Base-by-base conservation (phyloP, 2,329 filamentous ascomycete species). In the Epichloe sylvatica region DNA sequence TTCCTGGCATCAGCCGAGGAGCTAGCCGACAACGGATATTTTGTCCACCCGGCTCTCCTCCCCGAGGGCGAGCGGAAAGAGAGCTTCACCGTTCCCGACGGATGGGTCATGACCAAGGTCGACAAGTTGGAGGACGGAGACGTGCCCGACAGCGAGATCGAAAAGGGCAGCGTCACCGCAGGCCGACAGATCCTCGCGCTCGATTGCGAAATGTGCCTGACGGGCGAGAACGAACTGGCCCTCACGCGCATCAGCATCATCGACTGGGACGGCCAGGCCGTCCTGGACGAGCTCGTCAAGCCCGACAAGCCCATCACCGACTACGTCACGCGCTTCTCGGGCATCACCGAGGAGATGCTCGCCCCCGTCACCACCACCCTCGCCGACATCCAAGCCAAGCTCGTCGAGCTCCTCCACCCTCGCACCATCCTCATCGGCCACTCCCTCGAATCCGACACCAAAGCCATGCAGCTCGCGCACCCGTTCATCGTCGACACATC, bases 181-280 rank as follows among this genome's bases (percentile, higher is more conserved):
- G 92, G 90, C 36, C 80, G 88, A 54, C 77, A 83, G 37, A 71
- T 96, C 11, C 71, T 94, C 45, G 84, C 88, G 1, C 73, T 98
- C 49, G 92, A 98, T 64, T 98, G 92, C 67, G 92, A 98, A 67
- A 98, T 98, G 92, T 95, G 90, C 64, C 82, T 88, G 68, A 94
- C 89, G 2, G 85, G 83, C 52, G 80, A 84, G 53, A 81, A 81
- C 45, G 78, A 86, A 55, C 87, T 84, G 54, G 87, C 90, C 36
- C 79, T 98, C 41, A 94, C 92, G 2, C 81, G 92, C 50, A 84
- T 97, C 62, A 96, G 89, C 62, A 66, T 97, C 38, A 72, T 98
- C 7, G 73, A 81, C 52, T 98, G 92, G 91, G 80, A 89, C 57
- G 90, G 90, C 45, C 78, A 80, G 35, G 77, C 86, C 9, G 73